Evolutionary conservation across 371 early-diverging fungal species (phyloP), one percentile per base, ranked within the genome.

Genomic region (Mucor lusitanicus): DNA sequence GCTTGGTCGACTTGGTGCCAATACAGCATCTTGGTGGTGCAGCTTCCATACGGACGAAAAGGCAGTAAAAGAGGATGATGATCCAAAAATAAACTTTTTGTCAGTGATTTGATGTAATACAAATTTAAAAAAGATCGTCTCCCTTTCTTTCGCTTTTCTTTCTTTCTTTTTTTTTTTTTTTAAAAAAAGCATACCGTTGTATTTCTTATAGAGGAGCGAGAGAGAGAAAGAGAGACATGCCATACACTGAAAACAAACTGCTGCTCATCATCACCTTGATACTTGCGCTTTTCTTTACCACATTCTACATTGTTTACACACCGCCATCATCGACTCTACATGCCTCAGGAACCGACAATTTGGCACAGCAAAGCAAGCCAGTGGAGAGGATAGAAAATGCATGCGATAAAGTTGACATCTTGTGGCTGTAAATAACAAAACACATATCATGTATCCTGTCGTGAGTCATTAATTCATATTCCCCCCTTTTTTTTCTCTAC

Each of bases 341-440:
- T 56, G 42, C 61, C 37, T 63, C 54, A 39, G n/a, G 28, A 11
- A 63, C 39, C 21, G 40, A 30, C 28, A 30, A 32, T 12, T 40
- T 28, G 30, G 46, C 30, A 33, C 6, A 61, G 33, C 37, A 23
- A 15, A 50, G 17, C 54, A 57, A 62, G 11, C 39, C 19, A 35
- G 15, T 30, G 30, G 8, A 39, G 2, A 30, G 5, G 3, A 30
- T 44, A 25, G 42, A 33, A 50, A 28, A 30, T 13, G 44, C 69
- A 6, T 79, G 79, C 32, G 68, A 73, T 56, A 50, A 64, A 27
- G 79, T 70, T 13, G 68, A 79, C 55, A 67, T 75, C 54, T 53
- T 15, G 8, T 79, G 76, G 76, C 65, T 79, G 79, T 76, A 75
- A 64, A 71, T 63, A 30, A 6, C 5, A 54, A 44, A 6, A 37